phyloP scores from a whole-genome alignment of 179 eudicot genomes.

The Vitellaria paradoxa region DNA sequence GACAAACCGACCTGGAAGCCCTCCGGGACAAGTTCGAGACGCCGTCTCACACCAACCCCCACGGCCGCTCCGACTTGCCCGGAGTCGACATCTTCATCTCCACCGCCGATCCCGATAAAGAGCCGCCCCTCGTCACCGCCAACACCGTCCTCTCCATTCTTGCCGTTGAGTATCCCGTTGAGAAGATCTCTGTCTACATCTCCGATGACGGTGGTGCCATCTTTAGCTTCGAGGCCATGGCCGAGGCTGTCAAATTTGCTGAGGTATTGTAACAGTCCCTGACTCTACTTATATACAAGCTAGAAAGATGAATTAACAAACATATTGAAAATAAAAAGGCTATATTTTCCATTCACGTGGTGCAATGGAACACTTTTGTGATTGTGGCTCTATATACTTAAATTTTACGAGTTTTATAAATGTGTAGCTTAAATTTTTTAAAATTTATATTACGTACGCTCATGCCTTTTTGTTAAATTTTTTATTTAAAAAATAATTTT shows the following conservation, averaged over 20 bases:
- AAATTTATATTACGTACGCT: no score
- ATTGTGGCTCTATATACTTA: no score
- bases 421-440: no score
- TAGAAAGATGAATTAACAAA: no score
- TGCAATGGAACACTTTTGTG: no score
- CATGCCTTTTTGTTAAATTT: no score
- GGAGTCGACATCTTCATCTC: slow-evolving; percentile 74
- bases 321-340: no score
- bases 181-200: slow-evolving; percentile 60
- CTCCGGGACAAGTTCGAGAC: slow-evolving; percentile 68
- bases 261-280: slow-evolving; percentile 24
- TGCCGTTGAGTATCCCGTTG: slow-evolving; percentile 74
- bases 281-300: not conserved
- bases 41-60: slow-evolving; percentile 50
- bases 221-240: slow-evolving; percentile 82
- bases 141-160: slow-evolving; percentile 71
- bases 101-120: slow-evolving; percentile 80
- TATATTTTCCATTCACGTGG: no score
- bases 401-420: no score
- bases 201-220: slow-evolving; percentile 84
- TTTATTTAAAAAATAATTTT: no score
- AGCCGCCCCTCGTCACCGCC: slow-evolving; percentile 79
- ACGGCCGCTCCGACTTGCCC: slow-evolving; percentile 76
- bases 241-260: slow-evolving; percentile 68
- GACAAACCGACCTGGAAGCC: slow-evolving; percentile 59